Percentiles rank a stretch among this genome's conserved stretches.
These are phyloP conservation scores for Coffea canephora DNA, from an alignment of 257 asterid genomes.

Conservation along the genomic window DNA sequence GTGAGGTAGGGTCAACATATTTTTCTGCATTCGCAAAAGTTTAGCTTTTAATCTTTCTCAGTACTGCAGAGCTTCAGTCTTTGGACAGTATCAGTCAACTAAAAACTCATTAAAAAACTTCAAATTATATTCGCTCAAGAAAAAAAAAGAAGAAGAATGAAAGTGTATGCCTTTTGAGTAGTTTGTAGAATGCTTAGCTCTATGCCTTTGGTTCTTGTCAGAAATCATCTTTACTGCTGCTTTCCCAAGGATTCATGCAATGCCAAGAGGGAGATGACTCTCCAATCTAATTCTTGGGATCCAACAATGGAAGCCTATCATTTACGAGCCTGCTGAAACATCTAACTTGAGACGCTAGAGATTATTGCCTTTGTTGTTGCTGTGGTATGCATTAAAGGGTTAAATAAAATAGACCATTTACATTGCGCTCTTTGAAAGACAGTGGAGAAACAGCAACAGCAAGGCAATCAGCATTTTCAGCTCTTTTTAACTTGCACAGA, in stretches of 20 bases:
- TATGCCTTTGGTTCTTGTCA: constrained; percentile 28
- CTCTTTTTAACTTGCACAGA: neutral
- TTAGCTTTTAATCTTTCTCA: neutral
- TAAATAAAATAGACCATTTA: neutral
- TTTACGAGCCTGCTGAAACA: neutral
- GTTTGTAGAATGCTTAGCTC: neutral
- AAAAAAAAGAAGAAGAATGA: too few relatives aligned
- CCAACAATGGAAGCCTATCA: neutral
- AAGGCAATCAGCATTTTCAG: constrained; percentile 3
- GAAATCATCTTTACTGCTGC: constrained; percentile 65
- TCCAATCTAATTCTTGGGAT: neutral
- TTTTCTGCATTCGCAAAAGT: neutral
- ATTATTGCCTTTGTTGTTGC: neutral
- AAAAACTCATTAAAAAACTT: neutral
- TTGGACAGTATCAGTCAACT: neutral
- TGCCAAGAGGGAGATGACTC: constrained; percentile 30
- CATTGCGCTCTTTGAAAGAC: neutral
- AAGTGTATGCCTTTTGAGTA: neutral
- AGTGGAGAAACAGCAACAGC: neutral
- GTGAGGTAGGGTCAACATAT: neutral
- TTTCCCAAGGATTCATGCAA: constrained; percentile 43
- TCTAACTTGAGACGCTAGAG: neutral
- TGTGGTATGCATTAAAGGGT: neutral
- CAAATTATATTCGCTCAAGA: too few relatives aligned
- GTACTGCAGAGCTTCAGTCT: neutral